phyloP scores from a whole-genome alignment of 2,329 filamentous ascomycete genomes.

The Chaetomiaceae sp. region DNA sequence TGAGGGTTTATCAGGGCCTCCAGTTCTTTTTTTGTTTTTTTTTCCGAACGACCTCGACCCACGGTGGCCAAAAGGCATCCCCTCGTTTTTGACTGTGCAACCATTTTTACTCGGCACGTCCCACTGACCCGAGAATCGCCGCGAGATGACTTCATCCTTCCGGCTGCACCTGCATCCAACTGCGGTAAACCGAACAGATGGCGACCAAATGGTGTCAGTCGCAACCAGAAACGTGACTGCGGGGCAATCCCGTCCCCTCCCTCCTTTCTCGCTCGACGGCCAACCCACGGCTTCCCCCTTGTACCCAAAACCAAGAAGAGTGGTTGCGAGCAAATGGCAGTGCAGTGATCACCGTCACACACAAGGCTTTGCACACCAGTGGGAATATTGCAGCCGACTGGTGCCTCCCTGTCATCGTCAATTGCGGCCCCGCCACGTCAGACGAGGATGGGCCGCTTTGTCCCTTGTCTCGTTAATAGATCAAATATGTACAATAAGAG shows the following conservation, averaged over 20 bases:
- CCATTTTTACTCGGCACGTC: too few species aligned
- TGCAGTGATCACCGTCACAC: not conserved
- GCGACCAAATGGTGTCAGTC: not conserved
- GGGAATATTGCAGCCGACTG: not conserved
- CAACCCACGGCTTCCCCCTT: too few species aligned
- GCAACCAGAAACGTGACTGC: not conserved
- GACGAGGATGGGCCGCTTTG: not conserved
- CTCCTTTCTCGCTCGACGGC: too few species aligned
- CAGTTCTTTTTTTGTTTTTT: too few species aligned
- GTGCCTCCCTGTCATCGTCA: not conserved
- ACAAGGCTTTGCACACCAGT: not conserved
- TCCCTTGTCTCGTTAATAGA: not conserved
- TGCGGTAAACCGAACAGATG: not conserved
- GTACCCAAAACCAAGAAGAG: too few species aligned
- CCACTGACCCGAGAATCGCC: not conserved
- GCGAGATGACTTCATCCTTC: not conserved
- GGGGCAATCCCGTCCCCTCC: too few species aligned
- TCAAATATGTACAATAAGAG: not conserved
- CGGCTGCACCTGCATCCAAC: not conserved
- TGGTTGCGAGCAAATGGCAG: not conserved
- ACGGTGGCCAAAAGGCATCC: too few species aligned
- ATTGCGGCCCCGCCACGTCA: not conserved
- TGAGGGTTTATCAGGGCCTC: too few species aligned
- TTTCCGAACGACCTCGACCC: too few species aligned
- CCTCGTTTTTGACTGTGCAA: too few species aligned